These are phyloP conservation scores for Dillenia turbinata DNA, from an alignment of 164 flowering plant genomes.

Conservation along the genomic window DNA sequence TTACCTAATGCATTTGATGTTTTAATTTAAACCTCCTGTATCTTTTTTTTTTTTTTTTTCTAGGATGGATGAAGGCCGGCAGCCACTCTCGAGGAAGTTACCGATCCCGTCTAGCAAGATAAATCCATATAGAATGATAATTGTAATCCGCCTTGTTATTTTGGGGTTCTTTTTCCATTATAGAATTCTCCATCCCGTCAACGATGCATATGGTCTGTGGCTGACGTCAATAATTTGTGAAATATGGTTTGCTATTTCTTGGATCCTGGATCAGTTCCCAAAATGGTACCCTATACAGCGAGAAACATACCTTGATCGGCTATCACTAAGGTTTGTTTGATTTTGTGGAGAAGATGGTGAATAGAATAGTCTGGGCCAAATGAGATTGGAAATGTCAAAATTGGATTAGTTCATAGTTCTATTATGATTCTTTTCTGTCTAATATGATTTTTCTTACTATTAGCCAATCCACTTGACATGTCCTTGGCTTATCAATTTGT, in stretches of 20 bases:
- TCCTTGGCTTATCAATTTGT: too few species aligned
- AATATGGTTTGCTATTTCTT: constrained; percentile 55
- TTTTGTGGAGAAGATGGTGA: not conserved
- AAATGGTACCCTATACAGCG: constrained; percentile 52
- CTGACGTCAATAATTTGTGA: constrained; percentile 52
- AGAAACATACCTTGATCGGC: constrained; percentile 54
- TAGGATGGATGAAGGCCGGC: constrained; percentile 63
- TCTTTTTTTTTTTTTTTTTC: not conserved
- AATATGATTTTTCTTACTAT: too few species aligned
- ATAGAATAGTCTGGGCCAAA: too few species aligned
- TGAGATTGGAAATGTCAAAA: too few species aligned
- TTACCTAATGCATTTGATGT: too few species aligned
- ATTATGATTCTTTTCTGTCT: too few species aligned
- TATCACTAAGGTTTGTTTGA: constrained; percentile 33
- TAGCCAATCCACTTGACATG: too few species aligned
- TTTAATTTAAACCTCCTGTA: not conserved
- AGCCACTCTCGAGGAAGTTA: constrained; percentile 55
- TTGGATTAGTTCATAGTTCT: too few species aligned
- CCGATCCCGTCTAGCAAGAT: constrained; percentile 48
- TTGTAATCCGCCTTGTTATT: constrained; percentile 42
- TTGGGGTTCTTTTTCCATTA: constrained; percentile 47
- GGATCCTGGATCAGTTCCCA: constrained; percentile 57
- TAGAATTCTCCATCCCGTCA: constrained; percentile 51
- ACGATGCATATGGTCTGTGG: constrained; percentile 52
- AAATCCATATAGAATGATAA: constrained; percentile 50